A percentile compares a stretch with the other conserved stretches of the same genome.
phyloP scores from a whole-genome alignment of 73 alveolate genomes.

The Urostyla sp. region DNA sequence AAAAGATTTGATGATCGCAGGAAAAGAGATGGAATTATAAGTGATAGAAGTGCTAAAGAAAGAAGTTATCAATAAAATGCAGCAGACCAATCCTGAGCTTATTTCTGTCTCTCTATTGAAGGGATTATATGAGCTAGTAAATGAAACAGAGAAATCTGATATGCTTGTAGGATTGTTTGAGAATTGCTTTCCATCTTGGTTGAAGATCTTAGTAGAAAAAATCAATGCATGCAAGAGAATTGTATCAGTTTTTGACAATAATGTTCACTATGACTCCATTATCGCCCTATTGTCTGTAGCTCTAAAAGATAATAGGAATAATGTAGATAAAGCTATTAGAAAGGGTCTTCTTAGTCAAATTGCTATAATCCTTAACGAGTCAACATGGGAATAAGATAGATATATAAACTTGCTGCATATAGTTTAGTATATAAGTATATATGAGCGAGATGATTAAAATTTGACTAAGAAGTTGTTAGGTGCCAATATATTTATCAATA shows the following conservation, averaged over 20 bases:
- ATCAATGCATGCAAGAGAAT: conserved; percentile 34
- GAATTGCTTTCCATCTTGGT: conserved; percentile 55
- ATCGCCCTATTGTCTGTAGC: conserved; percentile 54
- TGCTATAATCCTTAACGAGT: conserved; percentile 53
- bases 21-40: conserved; percentile 52
- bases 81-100: conserved; percentile 42
- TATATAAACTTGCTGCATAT: conserved; percentile 54
- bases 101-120: conserved; percentile 55
- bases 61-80: conserved; percentile 48
- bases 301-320: conserved; percentile 23
- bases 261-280: conserved; percentile 50
- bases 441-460: conserved; percentile 11
- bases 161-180: conserved; percentile 49
- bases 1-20: conserved; percentile 62
- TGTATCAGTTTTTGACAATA: conserved; percentile 23
- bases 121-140: conserved; percentile 45
- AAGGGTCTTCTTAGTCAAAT: conserved; percentile 40
- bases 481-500: conserved; percentile 57
- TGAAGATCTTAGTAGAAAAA: conserved; percentile 29
- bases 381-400: conserved; percentile 48
- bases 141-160: conserved; percentile 35
- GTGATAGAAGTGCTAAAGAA: conserved; percentile 36
- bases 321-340: conserved; percentile 46
- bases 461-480: too few species aligned
- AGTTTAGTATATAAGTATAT: conserved; percentile 54